These are phyloP conservation scores for Phyllosticta capitalensis DNA, from an alignment of 2,329 filamentous ascomycete species.

Conservation along the genomic window DNA sequence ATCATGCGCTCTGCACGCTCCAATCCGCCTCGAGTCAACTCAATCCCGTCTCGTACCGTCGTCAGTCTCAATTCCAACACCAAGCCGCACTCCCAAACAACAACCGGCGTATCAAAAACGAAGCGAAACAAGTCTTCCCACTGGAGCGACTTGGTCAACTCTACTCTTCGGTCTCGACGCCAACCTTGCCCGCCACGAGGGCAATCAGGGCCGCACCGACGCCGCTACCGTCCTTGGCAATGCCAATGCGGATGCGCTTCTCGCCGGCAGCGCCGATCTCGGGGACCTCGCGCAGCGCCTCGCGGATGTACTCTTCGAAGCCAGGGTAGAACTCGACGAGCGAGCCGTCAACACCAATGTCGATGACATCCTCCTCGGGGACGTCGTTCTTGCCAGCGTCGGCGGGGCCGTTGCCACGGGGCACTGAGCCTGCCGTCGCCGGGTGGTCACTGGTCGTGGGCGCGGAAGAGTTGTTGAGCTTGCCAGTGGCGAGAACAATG, in stretches of 20 bases:
- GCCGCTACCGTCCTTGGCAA: constrained; percentile 92
- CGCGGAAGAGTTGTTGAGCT: constrained; percentile 38
- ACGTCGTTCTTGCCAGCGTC: constrained; percentile 19
- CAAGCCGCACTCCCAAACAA: background rate
- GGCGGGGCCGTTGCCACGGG: constrained; percentile 18
- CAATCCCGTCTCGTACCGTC: background rate
- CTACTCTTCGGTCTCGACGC: constrained; percentile 2
- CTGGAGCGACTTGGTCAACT: background rate
- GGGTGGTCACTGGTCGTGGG: constrained; percentile 28
- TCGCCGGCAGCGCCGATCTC: constrained; percentile 71
- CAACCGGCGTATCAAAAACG: background rate
- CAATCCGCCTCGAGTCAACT: background rate
- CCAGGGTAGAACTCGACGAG: constrained; percentile 92
- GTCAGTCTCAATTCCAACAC: background rate
- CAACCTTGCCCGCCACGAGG: constrained; percentile 61
- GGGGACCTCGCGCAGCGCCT: constrained; percentile 66
- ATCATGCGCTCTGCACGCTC: background rate
- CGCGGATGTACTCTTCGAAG: constrained; percentile 80
- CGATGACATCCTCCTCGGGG: constrained; percentile 59
- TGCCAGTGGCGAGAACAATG: constrained; percentile 70
- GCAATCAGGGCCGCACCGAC: constrained; percentile 95
- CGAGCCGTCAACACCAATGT: constrained; percentile 90
- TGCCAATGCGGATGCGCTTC: constrained; percentile 82
- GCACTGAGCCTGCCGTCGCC: constrained; percentile 6
- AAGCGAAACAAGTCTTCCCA: background rate